Evolutionary conservation across 192 early-diverging fungal genomes (phyloP), one percentile per base, ranked within the genome.

Genomic region (Mortierella claussenii): DNA sequence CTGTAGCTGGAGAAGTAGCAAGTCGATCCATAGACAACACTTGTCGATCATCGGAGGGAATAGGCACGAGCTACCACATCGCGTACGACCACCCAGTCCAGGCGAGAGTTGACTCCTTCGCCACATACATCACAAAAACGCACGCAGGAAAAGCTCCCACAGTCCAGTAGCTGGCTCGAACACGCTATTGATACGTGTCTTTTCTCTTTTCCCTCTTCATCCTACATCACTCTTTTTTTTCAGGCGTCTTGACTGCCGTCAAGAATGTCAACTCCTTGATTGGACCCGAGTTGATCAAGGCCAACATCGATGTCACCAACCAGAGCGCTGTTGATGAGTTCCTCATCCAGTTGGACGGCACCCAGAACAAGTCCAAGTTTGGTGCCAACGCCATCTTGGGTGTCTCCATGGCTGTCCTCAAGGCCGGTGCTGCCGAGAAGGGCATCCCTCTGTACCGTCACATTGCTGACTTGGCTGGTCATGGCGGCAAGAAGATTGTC

Each of bases 341-440:
- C 80, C 80, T 99, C 66, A 81, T 97, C 62, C 78, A 93, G 55
- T 89, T 99, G 47, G 97, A 99, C 71, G 96, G 96, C 64, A 98
- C 96, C 23, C 78, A 86, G 60, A 99, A 99, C 93, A 99, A 99
- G 91, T 83, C 83, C 79, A 93, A 95, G 85, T 87, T 96, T 51
- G 97, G 97, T 64, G 97, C 97, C 75, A 99, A 99, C 86, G 96
- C 97, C 71, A 95, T 99, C 66, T 90, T 99, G 64, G 97, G 96
- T 89, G 95, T 99, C 33, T 99, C 97, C 51, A 89, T 99, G 65
- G 97, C 97, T 40, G 95, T 95, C 65, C 85, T 89, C 69, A 94
- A 96, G 85, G 96, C 97, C 65, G 97, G 95, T 71, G 97, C 97
- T 21, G 94, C 95, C 54, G 88, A 89, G 55, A 97, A 97, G 89